A percentile compares a stretch with the other conserved stretches of the same genome.
Conservation (phyloP, 164 flowering plant genomes). For the Liriodendron chinense region DNA sequence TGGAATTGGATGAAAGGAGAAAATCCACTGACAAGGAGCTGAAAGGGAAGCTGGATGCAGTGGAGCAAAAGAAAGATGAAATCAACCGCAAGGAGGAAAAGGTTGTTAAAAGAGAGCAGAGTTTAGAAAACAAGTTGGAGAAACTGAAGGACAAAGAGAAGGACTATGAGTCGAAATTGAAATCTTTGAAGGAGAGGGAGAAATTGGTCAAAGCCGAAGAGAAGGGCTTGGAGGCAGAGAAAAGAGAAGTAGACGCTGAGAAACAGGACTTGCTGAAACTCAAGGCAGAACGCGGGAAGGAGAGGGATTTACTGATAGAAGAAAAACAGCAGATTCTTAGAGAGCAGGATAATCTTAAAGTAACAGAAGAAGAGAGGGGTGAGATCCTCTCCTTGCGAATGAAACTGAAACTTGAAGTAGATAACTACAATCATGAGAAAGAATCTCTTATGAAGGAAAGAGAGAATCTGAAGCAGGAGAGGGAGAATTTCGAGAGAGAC, state of each 20-base stretch:
- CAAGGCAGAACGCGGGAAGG: slow-evolving; percentile 50
- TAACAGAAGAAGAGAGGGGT: slow-evolving; percentile 52
- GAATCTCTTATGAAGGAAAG: slow-evolving; percentile 60
- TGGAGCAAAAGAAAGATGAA: slow-evolving; percentile 52
- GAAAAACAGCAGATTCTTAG: slow-evolving; percentile 42
- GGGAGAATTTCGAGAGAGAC: slow-evolving; percentile 73
- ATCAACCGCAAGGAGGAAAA: slow-evolving; percentile 59
- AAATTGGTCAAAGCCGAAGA: slow-evolving; percentile 54
- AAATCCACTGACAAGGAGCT: slow-evolving; percentile 54
- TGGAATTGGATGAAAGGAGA: slow-evolving; percentile 59
- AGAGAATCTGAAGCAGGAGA: slow-evolving; percentile 65
- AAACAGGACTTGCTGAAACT: slow-evolving; percentile 43
- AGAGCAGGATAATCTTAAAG: slow-evolving; percentile 48
- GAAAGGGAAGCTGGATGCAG: slow-evolving; percentile 31
- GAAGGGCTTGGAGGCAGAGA: slow-evolving; percentile 48
- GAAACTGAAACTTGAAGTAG: slow-evolving; percentile 63
- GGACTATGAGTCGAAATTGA: slow-evolving; percentile 51
- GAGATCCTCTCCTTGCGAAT: slow-evolving; percentile 52
- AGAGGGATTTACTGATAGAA: slow-evolving; percentile 39
- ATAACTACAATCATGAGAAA: slow-evolving; percentile 40
- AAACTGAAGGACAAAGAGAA: slow-evolving; percentile 76
- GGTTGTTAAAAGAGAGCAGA: slow-evolving; percentile 56
- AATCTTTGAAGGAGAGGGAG: slow-evolving; percentile 61
- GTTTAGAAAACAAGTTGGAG: slow-evolving; percentile 59
- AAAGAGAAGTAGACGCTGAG: slow-evolving; percentile 40